Conservation (phyloP, 2,329 filamentous ascomycete genomes). For the Hymenoscyphus salicellus region DNA sequence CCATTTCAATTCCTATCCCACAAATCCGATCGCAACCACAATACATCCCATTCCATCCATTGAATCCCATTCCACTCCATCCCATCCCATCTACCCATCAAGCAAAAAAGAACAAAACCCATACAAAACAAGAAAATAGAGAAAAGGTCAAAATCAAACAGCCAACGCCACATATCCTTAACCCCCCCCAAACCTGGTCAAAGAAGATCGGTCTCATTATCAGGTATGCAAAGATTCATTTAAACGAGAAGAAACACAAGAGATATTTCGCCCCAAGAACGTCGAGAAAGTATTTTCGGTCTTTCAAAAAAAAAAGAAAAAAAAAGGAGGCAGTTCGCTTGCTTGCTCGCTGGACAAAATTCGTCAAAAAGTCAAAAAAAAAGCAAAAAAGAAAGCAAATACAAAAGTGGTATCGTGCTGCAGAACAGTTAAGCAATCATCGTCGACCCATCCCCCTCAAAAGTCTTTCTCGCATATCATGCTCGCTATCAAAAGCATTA, state of each 20-base stretch:
- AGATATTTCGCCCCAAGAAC: neutral
- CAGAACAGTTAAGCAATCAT: neutral
- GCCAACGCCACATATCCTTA: neutral
- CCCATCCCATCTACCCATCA: neutral
- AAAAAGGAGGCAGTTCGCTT: neutral
- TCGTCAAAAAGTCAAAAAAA: neutral
- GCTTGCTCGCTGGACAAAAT: neutral
- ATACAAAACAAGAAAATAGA: neutral
- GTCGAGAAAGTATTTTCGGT: neutral
- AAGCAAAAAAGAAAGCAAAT: neutral
- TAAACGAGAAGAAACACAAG: neutral
- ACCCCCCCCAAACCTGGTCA: neutral
- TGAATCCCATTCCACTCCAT: neutral
- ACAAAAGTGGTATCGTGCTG: neutral
- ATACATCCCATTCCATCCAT: neutral
- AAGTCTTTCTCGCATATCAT: constrained; percentile 30
- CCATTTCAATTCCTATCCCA: neutral
- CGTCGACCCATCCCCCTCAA: constrained; percentile 27
- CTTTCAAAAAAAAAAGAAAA: neutral
- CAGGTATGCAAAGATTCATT: constrained; percentile 1
- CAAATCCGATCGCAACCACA: neutral
- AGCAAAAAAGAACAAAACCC: neutral
- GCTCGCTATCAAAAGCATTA: constrained; percentile 23
- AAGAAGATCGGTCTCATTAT: neutral
- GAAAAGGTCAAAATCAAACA: neutral